These are phyloP conservation scores for Agrostemma githago DNA, from an alignment of 148 eudicot species.

Conservation along the genomic window DNA sequence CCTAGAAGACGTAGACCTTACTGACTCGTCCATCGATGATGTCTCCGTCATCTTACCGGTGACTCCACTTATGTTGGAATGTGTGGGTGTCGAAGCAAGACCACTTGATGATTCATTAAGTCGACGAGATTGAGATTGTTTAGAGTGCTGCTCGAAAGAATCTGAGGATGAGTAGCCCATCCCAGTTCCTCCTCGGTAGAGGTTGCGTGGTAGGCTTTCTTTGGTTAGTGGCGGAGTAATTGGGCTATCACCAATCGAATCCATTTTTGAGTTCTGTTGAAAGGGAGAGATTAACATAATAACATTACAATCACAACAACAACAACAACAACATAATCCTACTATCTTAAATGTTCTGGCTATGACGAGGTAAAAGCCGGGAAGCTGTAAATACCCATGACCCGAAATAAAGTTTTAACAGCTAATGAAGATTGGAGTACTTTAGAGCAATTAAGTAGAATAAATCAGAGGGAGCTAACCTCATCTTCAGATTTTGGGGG, in stretches of 20 bases:
- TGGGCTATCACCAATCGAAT: conserved; percentile 63
- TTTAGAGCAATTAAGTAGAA: not conserved
- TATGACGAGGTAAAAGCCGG: not conserved
- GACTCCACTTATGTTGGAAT: conserved; percentile 72
- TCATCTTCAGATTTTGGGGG: conserved; percentile 73
- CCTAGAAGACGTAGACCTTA: conserved; percentile 67
- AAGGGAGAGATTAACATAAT: conserved; percentile 6
- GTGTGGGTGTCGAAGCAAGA: conserved; percentile 70
- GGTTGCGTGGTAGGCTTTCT: conserved; percentile 67
- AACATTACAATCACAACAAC: not conserved
- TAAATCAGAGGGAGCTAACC: conserved; percentile 32
- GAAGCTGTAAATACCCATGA: not conserved
- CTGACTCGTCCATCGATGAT: conserved; percentile 74
- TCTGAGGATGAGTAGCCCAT: conserved; percentile 80
- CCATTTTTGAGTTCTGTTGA: conserved; percentile 57
- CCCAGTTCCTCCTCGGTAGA: conserved; percentile 50
- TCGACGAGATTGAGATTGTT: conserved; percentile 43
- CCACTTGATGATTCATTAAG: conserved; percentile 64
- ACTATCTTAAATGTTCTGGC: not conserved
- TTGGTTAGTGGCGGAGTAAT: conserved; percentile 71
- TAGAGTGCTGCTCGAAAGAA: conserved; percentile 72
- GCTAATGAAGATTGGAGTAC: not conserved
- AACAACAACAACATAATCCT: conserved; percentile 10
- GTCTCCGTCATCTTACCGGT: conserved; percentile 72
- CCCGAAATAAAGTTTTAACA: not conserved